Conservation (phyloP, 2,329 filamentous ascomycete species). For the Claviceps capensis region DNA sequence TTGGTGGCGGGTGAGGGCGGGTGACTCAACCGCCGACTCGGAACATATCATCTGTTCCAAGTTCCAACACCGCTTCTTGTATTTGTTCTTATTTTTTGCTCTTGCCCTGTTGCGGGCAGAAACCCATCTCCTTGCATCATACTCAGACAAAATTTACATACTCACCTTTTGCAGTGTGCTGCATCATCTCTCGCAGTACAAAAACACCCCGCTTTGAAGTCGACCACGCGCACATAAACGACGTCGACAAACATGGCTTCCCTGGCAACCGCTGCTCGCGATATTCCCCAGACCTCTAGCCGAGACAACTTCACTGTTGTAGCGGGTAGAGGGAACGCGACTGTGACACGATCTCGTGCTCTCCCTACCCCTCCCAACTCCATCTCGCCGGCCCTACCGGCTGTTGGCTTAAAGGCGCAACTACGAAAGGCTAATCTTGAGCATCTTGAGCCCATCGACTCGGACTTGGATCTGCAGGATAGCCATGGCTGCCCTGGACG, state of each 20-base stretch:
- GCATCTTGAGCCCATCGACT: constrained; percentile 56
- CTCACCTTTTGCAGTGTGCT: not conserved
- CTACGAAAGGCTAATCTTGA: constrained; percentile 46
- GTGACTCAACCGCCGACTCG: constrained; percentile 10
- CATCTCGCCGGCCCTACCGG: constrained; percentile 76
- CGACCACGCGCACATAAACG: constrained; percentile 12
- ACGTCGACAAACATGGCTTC: constrained; percentile 43
- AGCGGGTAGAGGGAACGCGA: constrained; percentile 51
- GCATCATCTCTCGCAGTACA: constrained; percentile 17
- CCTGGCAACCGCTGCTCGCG: constrained; percentile 53
- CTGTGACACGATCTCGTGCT: constrained; percentile 45
- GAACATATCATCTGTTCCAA: not conserved
- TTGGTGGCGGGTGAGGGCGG: not conserved
- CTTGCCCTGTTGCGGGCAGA: not conserved
- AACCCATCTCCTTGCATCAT: not conserved
- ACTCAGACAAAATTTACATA: not conserved
- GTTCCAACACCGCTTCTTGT: not conserved
- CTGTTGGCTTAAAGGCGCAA: constrained; percentile 63
- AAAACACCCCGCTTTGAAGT: constrained; percentile 31
- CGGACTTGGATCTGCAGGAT: constrained; percentile 76
- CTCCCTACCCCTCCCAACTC: constrained; percentile 91
- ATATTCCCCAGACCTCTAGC: constrained; percentile 49
- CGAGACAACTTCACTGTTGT: constrained; percentile 63
- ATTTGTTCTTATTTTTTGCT: no score
- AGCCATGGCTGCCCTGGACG: constrained; percentile 17